Conservation (phyloP, 371 early-diverging fungal species). For the Mortierella sp. region DNA sequence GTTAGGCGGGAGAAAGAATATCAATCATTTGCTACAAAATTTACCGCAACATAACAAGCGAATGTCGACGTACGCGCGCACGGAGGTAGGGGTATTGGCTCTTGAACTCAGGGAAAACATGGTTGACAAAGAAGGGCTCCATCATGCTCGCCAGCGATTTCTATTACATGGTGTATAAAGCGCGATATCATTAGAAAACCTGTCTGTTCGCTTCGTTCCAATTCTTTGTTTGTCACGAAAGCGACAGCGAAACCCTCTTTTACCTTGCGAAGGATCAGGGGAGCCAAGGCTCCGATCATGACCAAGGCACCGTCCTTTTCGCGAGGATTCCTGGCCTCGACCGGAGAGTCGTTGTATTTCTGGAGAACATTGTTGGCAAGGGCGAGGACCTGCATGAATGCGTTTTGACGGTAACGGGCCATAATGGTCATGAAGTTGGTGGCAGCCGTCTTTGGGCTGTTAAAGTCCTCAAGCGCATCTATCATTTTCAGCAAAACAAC, state of each 20-base stretch:
- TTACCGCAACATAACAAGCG: neutral
- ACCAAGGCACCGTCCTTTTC: slow-evolving; percentile 90
- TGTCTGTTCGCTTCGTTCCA: neutral
- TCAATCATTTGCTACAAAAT: slow-evolving; percentile 34
- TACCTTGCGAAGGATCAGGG: slow-evolving; percentile 71
- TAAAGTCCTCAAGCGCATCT: slow-evolving; percentile 83
- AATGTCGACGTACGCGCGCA: slow-evolving; percentile 66
- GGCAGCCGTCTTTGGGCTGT: slow-evolving; percentile 75
- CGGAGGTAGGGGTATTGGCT: slow-evolving; percentile 84
- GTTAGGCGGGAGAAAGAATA: slow-evolving; percentile 40
- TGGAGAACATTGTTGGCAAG: slow-evolving; percentile 79
- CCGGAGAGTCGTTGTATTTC: slow-evolving; percentile 68
- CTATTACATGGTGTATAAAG: neutral
- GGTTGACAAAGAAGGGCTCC: slow-evolving; percentile 82
- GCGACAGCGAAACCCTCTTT: slow-evolving; percentile 42
- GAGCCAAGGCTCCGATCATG: slow-evolving; percentile 81
- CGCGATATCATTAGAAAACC: neutral
- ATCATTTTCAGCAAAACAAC: neutral
- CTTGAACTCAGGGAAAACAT: slow-evolving; percentile 90
- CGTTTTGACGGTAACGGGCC: slow-evolving; percentile 80
- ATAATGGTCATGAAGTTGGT: slow-evolving; percentile 77
- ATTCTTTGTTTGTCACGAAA: neutral
- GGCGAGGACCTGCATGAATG: slow-evolving; percentile 79
- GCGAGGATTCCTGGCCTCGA: slow-evolving; percentile 73
- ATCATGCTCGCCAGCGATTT: slow-evolving; percentile 60